phyloP scores from a whole-genome alignment of 768 basidiomycete genomes.

The Boletus rubroflammeus region DNA sequence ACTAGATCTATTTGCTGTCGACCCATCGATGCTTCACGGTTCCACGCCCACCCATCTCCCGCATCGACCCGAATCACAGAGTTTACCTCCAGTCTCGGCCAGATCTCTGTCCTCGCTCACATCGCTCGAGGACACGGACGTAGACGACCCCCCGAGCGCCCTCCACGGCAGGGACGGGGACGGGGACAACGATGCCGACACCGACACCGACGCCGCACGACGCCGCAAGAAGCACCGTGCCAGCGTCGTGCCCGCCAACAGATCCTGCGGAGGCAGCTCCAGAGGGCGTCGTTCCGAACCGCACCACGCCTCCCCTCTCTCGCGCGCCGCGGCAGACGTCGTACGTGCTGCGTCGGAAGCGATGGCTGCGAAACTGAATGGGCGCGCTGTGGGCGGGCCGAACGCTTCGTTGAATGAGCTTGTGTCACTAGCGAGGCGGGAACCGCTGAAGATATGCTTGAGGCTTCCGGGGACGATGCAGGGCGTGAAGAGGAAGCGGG shows the following conservation, averaged over 20 bases:
- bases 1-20: neutral
- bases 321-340: too few relatives aligned
- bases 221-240: neutral
- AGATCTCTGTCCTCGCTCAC: slow-evolving; percentile 16
- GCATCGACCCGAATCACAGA: neutral
- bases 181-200: neutral
- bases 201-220: neutral
- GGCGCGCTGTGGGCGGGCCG: slow-evolving; percentile 15
- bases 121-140: slow-evolving; percentile 7
- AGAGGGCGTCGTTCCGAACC: neutral
- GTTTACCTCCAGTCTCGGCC: neutral
- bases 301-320: neutral
- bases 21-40: slow-evolving; percentile 13
- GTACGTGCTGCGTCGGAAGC: neutral
- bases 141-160: neutral
- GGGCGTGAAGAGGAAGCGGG: slow-evolving; percentile 16
- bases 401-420: slow-evolving; percentile 19
- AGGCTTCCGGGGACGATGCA: slow-evolving; percentile 6
- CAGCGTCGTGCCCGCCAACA: neutral
- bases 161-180: too few relatives aligned
- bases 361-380: neutral
- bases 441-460: slow-evolving; percentile 6
- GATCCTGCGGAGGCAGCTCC: neutral
- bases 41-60: neutral
- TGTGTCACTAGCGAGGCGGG: slow-evolving; percentile 11